Conservation (phyloP, 2,329 filamentous ascomycete species). For the Ascochyta lentis region DNA sequence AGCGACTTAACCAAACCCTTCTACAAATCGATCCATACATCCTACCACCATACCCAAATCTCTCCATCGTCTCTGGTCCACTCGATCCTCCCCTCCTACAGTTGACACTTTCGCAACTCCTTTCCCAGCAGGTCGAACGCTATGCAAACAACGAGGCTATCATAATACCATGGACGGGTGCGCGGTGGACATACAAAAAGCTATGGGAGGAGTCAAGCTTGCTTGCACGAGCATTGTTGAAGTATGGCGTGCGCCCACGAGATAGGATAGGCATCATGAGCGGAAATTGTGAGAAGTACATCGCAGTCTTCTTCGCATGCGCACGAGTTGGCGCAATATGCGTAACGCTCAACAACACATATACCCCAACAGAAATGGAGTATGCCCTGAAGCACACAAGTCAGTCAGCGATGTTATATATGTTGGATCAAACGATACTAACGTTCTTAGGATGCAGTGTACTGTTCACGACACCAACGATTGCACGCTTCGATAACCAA, state of each 20-base stretch:
- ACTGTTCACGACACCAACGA: constrained; percentile 73
- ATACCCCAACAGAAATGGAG: constrained; percentile 74
- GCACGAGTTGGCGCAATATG: constrained; percentile 60
- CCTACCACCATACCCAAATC: constrained; percentile 48
- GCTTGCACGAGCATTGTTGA: constrained; percentile 60
- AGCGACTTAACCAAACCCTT: constrained; percentile 47
- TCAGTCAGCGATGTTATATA: constrained; percentile 44
- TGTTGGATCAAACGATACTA: background rate
- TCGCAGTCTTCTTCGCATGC: constrained; percentile 74
- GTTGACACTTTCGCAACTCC: constrained; percentile 73
- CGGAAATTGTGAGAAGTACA: constrained; percentile 64
- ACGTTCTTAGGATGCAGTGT: constrained; percentile 67
- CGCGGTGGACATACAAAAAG: constrained; percentile 69
- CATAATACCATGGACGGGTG: constrained; percentile 77
- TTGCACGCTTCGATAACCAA: constrained; percentile 70
- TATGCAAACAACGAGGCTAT: constrained; percentile 72
- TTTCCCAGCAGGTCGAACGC: constrained; percentile 72
- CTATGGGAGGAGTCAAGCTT: constrained; percentile 49
- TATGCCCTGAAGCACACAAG: constrained; percentile 75
- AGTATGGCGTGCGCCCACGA: constrained; percentile 70
- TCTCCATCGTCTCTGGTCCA: constrained; percentile 71
- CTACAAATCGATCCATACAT: constrained; percentile 48
- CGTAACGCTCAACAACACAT: constrained; percentile 83
- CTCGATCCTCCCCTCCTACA: constrained; percentile 73
- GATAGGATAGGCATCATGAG: constrained; percentile 80